Evolutionary conservation across 192 early-diverging fungal genomes (phyloP), one percentile per base, ranked within the genome.

Genomic region (Dissophora ornata): DNA sequence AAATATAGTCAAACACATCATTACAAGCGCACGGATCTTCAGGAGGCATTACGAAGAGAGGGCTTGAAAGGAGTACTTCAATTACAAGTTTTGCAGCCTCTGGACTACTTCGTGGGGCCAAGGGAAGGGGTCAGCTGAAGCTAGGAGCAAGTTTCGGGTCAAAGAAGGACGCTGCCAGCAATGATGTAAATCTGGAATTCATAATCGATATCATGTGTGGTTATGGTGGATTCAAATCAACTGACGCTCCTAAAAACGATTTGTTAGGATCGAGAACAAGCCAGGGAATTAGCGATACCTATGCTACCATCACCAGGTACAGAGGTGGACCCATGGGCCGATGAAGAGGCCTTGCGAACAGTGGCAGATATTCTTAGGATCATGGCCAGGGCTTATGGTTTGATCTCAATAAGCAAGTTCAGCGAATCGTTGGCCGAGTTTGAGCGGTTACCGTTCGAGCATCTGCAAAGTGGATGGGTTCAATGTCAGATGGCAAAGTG

Each of bases 401-500:
- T 63, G 15, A 26, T 84, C 10, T 68, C 78, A 15, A 49, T 75
- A 38, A 69, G 63, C 41, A 62, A 80, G 28, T 82, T 59, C 28
- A 28, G 10, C 3, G 67, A 74, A 8, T 57, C 83, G n/a, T 33
- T 80, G 8, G 19, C 36, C 4, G 67, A 66, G 12, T 79, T 75
- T 40, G 46, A 48, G 16, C 10, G 49, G 9, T 41, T 84, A 32
- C 78, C 77, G 15, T 33, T 21, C 13, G 54, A 58, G 26, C 80
- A 84, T 15, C 40, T 67, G 21, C 19, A 69, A 13, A 78, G 77
- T 6, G 67, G 71, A 10, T 84, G 79, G 77, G 69, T 79, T 4
- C 74, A 77, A 29, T 68, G 80, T 16, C 79, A 82, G 48, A 32
- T 84, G 13, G 83, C 58, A 21, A 84, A 79, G 59, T 65, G 63